Evolutionary conservation across 2,329 filamentous ascomycete genomes (phyloP).

Genomic region (Grosmannia penicillata): DNA sequence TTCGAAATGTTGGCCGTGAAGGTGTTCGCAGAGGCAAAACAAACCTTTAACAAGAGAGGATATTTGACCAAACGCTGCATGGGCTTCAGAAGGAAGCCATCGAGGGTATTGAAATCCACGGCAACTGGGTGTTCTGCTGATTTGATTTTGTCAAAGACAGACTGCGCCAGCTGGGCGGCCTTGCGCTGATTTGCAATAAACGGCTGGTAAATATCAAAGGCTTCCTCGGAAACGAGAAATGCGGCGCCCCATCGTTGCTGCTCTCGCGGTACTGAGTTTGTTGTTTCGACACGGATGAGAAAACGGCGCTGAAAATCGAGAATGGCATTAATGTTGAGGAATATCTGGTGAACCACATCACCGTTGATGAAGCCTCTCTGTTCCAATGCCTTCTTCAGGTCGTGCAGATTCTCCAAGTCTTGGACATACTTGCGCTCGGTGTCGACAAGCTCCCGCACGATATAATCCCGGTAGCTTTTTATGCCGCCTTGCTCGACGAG

Average conservation of each 20-base stretch:
- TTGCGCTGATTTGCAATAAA: constrained; percentile 95
- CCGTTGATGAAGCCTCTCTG: constrained; percentile 78
- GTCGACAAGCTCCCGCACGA: constrained; percentile 80
- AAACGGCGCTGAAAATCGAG: constrained; percentile 93
- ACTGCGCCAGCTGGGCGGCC: constrained; percentile 70
- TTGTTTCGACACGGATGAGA: constrained; percentile 88
- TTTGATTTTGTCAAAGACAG: constrained; percentile 76
- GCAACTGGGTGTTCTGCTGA: constrained; percentile 65
- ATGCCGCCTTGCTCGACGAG: constrained; percentile 44
- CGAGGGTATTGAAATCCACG: constrained; percentile 72
- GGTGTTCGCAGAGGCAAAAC: constrained; percentile 5
- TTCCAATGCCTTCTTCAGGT: constrained; percentile 79
- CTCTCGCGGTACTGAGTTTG: constrained; percentile 63
- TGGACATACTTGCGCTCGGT: constrained; percentile 97
- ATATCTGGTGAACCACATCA: constrained; percentile 85
- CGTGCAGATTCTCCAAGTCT: constrained; percentile 85
- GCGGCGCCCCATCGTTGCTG: constrained; percentile 91
- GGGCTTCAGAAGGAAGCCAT: constrained; percentile 87
- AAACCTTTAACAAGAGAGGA: constrained; percentile 70
- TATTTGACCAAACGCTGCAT: constrained; percentile 95
- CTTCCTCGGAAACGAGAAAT: constrained; percentile 71
- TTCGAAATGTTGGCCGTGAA: too few relatives aligned
- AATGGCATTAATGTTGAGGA: constrained; percentile 88
- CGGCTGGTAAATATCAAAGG: constrained; percentile 85
- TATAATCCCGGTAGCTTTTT: constrained; percentile 67